phyloP scores from a whole-genome alignment of 495 filamentous ascomycete genomes.

The Hyaloscypha variabilis region DNA sequence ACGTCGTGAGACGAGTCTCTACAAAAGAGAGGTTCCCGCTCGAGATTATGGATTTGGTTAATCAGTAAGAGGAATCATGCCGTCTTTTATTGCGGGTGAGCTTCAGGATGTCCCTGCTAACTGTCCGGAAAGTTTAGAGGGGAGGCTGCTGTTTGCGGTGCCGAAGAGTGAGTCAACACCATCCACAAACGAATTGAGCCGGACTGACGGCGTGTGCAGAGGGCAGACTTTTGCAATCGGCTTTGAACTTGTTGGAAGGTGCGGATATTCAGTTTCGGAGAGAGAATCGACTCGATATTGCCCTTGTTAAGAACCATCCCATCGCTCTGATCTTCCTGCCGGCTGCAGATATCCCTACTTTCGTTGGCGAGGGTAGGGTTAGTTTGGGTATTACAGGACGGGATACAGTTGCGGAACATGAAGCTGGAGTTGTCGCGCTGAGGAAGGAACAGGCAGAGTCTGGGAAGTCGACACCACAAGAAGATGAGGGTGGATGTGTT shows the following conservation, averaged over 20 bases:
- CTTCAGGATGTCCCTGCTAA: slow-evolving; percentile 34
- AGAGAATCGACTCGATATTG: slow-evolving; percentile 92
- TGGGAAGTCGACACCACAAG: slow-evolving; percentile 43
- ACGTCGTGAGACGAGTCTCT: not conserved
- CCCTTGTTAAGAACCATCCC: slow-evolving; percentile 90
- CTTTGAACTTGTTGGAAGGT: slow-evolving; percentile 86
- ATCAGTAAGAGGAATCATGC: slow-evolving; percentile 63
- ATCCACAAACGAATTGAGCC: slow-evolving; percentile 8
- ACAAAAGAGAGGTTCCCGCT: slow-evolving; percentile 4
- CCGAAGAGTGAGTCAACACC: slow-evolving; percentile 74
- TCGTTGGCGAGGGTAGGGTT: slow-evolving; percentile 92
- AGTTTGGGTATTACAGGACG: slow-evolving; percentile 92
- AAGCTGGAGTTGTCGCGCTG: slow-evolving; percentile 64
- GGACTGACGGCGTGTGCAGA: slow-evolving; percentile 52
- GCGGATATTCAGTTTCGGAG: slow-evolving; percentile 95
- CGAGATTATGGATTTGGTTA: slow-evolving; percentile 75
- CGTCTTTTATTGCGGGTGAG: slow-evolving; percentile 14
- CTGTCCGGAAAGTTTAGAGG: slow-evolving; percentile 70
- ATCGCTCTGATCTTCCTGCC: slow-evolving; percentile 97
- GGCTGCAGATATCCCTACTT: slow-evolving; percentile 94
- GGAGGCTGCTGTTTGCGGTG: slow-evolving; percentile 92
- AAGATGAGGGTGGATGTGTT: slow-evolving; percentile 62
- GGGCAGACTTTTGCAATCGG: slow-evolving; percentile 84
- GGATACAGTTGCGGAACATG: slow-evolving; percentile 92
- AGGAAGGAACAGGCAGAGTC: slow-evolving; percentile 55